Evolutionary conservation across 2,329 filamentous ascomycete genomes (phyloP), one percentile per base, ranked within the genome.

Genomic region (Rhexocercosporidium sp.): DNA sequence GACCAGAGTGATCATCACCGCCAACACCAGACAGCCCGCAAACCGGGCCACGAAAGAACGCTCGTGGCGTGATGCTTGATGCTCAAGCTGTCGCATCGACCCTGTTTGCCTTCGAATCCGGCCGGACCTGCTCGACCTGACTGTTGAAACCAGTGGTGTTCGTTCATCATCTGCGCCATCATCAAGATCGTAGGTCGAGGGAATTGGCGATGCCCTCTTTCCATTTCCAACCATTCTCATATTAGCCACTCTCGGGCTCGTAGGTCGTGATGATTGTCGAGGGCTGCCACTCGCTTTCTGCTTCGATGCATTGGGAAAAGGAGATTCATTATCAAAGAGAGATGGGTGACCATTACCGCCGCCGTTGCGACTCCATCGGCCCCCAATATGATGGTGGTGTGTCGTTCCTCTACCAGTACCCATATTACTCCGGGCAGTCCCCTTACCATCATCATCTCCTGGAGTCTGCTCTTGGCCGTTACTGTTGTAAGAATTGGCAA

Each of bases 111-210:
- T 82, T 47, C 91, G 85, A 37, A 78, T 79, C 62, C 82, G 78
- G 63, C 84, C 85, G 68, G 89, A 86, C 61, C 88, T 85, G 22
- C 85, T 85, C 57, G 88, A 88, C 37, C 92, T 89, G 27, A 89
- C 81, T 1, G 88, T 85, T 11, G 75, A 77, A 16, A 97, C 86
- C 53, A 98, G 84, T 9, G 95, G 96, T 3, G 94, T 96, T 54
- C 91, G 88, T 81, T 97, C 96, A 76, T 96, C 93, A 75, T 96
- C 93, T 46, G 92, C 93, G 11, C 90, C 88, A 49, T 94, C 93
- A 77, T 97, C 94, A 72, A 95, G 86, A 74, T 97, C 93, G 73
- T 94, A 96, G 63, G 81, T 82, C 1, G 84, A 84, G 20, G 89
- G 87, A 69, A 88, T 82, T 70, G 91, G 88, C 27, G 88, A 86